Evolutionary conservation across 1,139 yeast genomes (phyloP).

Genomic region (Lodderomyces theae): DNA sequence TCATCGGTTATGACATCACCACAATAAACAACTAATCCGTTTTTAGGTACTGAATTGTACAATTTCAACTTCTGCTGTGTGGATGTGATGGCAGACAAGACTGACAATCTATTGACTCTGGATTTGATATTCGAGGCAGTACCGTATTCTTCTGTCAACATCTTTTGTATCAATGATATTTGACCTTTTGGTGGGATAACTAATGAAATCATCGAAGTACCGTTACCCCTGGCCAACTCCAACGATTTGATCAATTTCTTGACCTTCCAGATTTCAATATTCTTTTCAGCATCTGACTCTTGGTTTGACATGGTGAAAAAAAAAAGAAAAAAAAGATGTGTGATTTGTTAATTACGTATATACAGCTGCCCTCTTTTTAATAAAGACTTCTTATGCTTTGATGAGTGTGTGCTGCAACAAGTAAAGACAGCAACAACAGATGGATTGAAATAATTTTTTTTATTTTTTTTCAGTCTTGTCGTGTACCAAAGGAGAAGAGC

Average conservation of each 20-base stretch:
- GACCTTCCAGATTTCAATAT: constrained; percentile 98
- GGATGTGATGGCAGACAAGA: constrained; percentile 92
- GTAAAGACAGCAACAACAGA: no score
- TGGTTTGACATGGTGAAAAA: constrained; percentile 3
- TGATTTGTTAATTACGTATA: not conserved
- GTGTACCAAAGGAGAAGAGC: no score
- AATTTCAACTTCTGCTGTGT: constrained; percentile 94
- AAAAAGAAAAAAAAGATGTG: no score
- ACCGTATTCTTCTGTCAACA: constrained; percentile 97
- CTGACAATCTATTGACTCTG: constrained; percentile 93
- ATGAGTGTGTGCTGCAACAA: no score
- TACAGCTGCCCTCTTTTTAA: not conserved
- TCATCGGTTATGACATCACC: constrained; percentile 97
- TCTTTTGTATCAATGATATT: constrained; percentile 80
- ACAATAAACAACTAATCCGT: constrained; percentile 94
- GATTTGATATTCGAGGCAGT: constrained; percentile 98
- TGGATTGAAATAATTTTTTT: no score
- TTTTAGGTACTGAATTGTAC: constrained; percentile 85
- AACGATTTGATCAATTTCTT: constrained; percentile 85
- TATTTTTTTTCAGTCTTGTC: not conserved
- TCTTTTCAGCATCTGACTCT: constrained; percentile 75
- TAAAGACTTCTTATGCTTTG: not conserved
- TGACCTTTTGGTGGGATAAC: constrained; percentile 95
- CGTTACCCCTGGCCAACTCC: constrained; percentile 93
- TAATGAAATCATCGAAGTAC: constrained; percentile 97